Conservation (phyloP, 225 moss, liverwort and hornwort species). For the Antitrichia curtipendula region DNA sequence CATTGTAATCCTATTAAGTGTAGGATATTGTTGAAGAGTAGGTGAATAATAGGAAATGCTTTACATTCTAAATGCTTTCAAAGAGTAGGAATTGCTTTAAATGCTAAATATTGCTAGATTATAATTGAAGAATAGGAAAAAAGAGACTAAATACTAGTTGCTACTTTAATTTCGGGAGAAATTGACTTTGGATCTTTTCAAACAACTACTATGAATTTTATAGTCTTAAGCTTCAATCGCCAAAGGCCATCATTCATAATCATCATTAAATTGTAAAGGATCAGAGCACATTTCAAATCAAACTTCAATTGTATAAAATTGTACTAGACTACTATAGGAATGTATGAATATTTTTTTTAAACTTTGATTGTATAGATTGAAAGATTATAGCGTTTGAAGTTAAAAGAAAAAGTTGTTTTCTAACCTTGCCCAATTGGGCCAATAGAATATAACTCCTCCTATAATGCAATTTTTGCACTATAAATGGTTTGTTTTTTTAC, state of each 20-base stretch:
- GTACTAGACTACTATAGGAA: too few species aligned
- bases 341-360: too few species aligned
- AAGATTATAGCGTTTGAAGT: neutral
- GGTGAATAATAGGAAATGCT: neutral
- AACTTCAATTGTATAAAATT: too few species aligned
- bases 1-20: neutral
- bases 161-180: neutral
- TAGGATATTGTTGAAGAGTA: neutral
- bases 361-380: neutral
- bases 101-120: neutral
- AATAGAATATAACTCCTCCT: too few species aligned
- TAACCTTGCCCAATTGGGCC: rapidly evolving
- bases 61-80: too few species aligned
- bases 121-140: neutral
- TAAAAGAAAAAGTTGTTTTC: too few species aligned
- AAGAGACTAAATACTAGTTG: too few species aligned
- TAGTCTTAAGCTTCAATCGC: neutral
- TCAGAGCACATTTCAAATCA: too few species aligned
- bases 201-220: rapidly evolving
- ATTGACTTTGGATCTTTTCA: neutral
- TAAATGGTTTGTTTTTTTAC: too few species aligned
- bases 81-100: neutral
- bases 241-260: too few species aligned
- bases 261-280: too few species aligned
- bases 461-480: too few species aligned